phyloP scores from a whole-genome alignment of 148 eudicot genomes.

The Cornus florida region DNA sequence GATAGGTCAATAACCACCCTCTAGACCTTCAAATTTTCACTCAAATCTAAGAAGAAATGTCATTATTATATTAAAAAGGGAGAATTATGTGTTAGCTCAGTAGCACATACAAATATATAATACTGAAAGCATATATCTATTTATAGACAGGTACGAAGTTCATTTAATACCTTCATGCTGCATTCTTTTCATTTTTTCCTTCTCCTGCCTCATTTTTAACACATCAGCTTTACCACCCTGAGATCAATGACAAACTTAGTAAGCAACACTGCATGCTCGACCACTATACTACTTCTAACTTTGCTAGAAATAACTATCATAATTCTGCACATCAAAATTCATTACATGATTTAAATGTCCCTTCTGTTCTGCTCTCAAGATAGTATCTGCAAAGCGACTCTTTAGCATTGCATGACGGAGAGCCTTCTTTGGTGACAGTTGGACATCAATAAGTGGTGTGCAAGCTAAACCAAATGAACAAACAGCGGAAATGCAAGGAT shows the following conservation, averaged over 20 bases:
- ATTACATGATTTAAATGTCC: slow-evolving; percentile 45
- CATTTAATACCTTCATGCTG: slow-evolving; percentile 42
- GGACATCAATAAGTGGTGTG: slow-evolving; percentile 33
- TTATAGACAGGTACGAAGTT: neutral
- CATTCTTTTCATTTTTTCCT: slow-evolving; percentile 34
- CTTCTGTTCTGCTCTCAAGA: slow-evolving; percentile 65
- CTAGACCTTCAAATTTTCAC: neutral
- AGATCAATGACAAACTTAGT: too few relatives aligned
- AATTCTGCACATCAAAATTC: neutral
- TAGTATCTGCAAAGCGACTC: slow-evolving; percentile 77
- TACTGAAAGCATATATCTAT: too few relatives aligned
- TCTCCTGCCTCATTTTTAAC: slow-evolving; percentile 33
- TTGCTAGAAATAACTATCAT: too few relatives aligned
- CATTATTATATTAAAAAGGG: too few relatives aligned
- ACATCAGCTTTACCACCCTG: slow-evolving; percentile 41
- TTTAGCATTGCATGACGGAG: slow-evolving; percentile 79
- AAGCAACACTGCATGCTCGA: too few relatives aligned
- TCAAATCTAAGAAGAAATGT: too few relatives aligned
- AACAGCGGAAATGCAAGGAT: neutral
- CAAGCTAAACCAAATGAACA: slow-evolving; percentile 36
- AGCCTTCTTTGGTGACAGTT: slow-evolving; percentile 66
- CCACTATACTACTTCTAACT: too few relatives aligned
- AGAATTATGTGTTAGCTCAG: neutral
- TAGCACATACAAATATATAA: too few relatives aligned
- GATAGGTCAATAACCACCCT: neutral